Evolutionary conservation across 2,329 filamentous ascomycete genomes (phyloP), one percentile per base, ranked within the genome.

Genomic region (Sphaerulina populicola): DNA sequence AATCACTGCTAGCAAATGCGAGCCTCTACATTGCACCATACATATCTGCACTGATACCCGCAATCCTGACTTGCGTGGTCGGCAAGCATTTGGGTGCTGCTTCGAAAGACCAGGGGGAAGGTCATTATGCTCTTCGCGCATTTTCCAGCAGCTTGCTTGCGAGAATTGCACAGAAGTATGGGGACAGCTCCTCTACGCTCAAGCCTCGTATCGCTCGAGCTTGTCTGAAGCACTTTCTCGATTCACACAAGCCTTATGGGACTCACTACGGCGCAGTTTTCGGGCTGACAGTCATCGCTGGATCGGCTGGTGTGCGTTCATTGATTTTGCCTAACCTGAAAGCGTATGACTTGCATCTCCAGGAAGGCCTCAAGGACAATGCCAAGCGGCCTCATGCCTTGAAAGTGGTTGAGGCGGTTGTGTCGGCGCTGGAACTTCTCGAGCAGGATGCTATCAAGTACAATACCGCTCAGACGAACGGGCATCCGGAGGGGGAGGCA

Each of bases 181-280:
- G 85, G 5, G 78, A 82, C 23, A 85, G 83, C 4, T 94, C 90
- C 52, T 82, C 86, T 39, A 84, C 88, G 11, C 79, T 97, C 23
- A 88, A 89, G 51, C 84, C 90, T 2, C 87, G 94, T 57, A 83
- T 98, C 29, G 90, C 89, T 3, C 80, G 93, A n/a, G 93, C 90
- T 0, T 96, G 89, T 64, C 78, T 97, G 31, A 95, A 95, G 71
- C 83, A 86, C 62, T 91, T 96, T 68, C 78, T 98, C 29, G 90
- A 96, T 63, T 87, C 88, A 0, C 81, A 83, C 39, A 88, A 90
- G 64, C 83, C 89, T 0, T 79, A 89, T 0, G 82, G 86, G 1
- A 85, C 91, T 1, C 87, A 95, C 63, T 98, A 93, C 66, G 93
- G 93, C 40, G 88, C 91, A 6, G 78, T 98, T 18, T 79, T 83